Base-by-base conservation (phyloP, 352 stramenopile genomes). In the Phytophthora multivora region DNA sequence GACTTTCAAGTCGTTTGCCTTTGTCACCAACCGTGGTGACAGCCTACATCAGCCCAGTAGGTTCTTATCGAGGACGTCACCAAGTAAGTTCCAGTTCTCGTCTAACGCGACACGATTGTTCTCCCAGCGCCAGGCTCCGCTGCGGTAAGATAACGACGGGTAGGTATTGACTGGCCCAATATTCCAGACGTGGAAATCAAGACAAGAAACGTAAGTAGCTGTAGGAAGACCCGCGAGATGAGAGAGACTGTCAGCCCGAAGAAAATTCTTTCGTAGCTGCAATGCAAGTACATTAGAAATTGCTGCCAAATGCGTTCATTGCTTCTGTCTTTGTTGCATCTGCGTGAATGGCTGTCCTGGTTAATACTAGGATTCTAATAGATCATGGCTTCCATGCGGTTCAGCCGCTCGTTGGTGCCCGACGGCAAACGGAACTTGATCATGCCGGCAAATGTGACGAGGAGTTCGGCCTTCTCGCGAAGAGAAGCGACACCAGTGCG, bases 361-460 rank as follows among this genome's bases (percentile, higher is more conserved):
- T 30, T 33, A 13, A 23, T 23, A 53, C 38, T 39, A 39, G 23
- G 26, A 33, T 53, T 63, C 59, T 87, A 93, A 76, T 90, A 90
- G 72, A 95, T 95, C 86, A 95, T 95, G 57, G 77, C 73, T 53
- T 96, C 87, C 83, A 96, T 89, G 60, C 86, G 87, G 68, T 92
- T 91, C 36, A 96, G 64, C 25, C 86, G 81, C 59, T 94, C 87
- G 60, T 93, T 93, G 12, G 84, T 93, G 33, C 86, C 87, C 8
- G 84, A 72, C 5, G 87, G 87, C 39, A 94, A 60, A 30, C 87
- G 87, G 66, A 93, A 91, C 71, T 94, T 96, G 73, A 96, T 88
- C 87, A 96, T 94, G 18, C 87, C 87, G 3, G 87, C 82, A 50
- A 96, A 96, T 36, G 85, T 93, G 51, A 96, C 87, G 26, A 94